Conservation (phyloP, 352 stramenopile genomes). For the Pythium pyrilobum region DNA sequence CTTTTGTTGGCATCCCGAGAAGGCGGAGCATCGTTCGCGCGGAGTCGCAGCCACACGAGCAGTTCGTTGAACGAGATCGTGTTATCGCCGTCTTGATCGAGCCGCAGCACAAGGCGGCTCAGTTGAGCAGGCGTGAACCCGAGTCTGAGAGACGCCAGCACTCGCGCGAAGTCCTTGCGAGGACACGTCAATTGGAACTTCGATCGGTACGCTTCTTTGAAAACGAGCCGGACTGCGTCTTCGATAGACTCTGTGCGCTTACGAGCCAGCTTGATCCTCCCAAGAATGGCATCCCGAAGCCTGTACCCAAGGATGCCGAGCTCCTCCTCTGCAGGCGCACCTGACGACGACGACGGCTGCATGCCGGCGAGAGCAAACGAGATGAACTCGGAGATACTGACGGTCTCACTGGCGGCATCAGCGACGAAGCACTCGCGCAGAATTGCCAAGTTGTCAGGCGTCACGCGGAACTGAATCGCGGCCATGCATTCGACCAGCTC, state of each 20-base stretch:
- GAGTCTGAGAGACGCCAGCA: constrained; percentile 34
- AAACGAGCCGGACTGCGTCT: constrained; percentile 51
- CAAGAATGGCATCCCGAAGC: constrained; percentile 42
- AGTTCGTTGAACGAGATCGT: constrained; percentile 69
- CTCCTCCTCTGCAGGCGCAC: constrained; percentile 17
- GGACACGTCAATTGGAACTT: constrained; percentile 17
- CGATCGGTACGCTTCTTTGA: constrained; percentile 37
- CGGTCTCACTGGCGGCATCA: constrained; percentile 22
- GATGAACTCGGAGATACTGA: constrained; percentile 68
- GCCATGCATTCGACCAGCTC: constrained; percentile 49
- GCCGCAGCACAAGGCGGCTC: constrained; percentile 39
- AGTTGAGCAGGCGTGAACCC: constrained; percentile 39
- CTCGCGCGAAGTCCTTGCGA: constrained; percentile 31
- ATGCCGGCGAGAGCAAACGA: constrained; percentile 55
- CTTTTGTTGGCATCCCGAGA: background rate
- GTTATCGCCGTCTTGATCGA: constrained; percentile 49
- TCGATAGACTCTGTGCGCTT: constrained; percentile 34
- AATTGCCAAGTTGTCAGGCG: constrained; percentile 32
- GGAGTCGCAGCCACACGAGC: constrained; percentile 54
- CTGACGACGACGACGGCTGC: background rate
- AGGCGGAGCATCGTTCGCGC: background rate
- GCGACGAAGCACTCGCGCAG: constrained; percentile 51
- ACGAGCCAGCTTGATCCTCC: constrained; percentile 26
- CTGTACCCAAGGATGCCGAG: constrained; percentile 45
- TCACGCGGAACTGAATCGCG: constrained; percentile 42